A percentile compares a stretch with the other conserved stretches of the same genome.
phyloP scores from a whole-genome alignment of 2,329 filamentous ascomycete species.

The Pseudocercospora crystallina region DNA sequence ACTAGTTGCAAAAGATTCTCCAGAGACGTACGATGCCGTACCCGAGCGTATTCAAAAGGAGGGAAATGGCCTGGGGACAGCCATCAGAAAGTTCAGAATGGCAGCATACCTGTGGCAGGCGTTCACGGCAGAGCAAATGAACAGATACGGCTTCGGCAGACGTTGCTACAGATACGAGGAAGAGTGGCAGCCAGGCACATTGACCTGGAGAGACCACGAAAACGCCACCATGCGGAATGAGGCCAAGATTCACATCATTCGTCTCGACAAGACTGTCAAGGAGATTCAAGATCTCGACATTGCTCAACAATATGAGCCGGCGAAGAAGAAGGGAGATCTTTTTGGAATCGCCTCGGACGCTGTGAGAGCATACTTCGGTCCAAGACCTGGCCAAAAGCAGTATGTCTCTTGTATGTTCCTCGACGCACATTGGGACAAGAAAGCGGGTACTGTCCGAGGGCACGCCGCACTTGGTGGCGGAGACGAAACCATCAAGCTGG shows the following conservation, averaged over 20 bases:
- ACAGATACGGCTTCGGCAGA: constrained; percentile 79
- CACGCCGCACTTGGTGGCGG: constrained; percentile 82
- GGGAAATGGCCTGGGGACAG: constrained; percentile 77
- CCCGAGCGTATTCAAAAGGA: constrained; percentile 74
- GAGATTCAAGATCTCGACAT: constrained; percentile 77
- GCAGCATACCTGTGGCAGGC: constrained; percentile 96
- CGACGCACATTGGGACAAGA: constrained; percentile 83
- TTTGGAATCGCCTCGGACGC: constrained; percentile 76
- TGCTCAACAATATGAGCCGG: constrained; percentile 73
- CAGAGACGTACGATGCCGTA: constrained; percentile 77
- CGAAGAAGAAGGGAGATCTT: constrained; percentile 69
- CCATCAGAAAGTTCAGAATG: constrained; percentile 89
- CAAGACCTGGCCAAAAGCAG: constrained; percentile 73
- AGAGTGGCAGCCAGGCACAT: constrained; percentile 83
- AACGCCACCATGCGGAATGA: constrained; percentile 79
- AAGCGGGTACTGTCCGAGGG: constrained; percentile 67
- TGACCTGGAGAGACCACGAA: constrained; percentile 72
- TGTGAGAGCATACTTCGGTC: constrained; percentile 73
- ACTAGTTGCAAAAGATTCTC: constrained; percentile 82
- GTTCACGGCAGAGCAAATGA: constrained; percentile 96
- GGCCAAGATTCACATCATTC: constrained; percentile 83
- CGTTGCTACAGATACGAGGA: constrained; percentile 90
- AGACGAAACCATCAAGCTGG: constrained; percentile 72
- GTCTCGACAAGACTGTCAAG: constrained; percentile 76
- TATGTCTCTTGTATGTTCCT: constrained; percentile 86